Evolutionary conservation across 306 rosid species (phyloP).

Genomic region (Abrus precatorius): DNA sequence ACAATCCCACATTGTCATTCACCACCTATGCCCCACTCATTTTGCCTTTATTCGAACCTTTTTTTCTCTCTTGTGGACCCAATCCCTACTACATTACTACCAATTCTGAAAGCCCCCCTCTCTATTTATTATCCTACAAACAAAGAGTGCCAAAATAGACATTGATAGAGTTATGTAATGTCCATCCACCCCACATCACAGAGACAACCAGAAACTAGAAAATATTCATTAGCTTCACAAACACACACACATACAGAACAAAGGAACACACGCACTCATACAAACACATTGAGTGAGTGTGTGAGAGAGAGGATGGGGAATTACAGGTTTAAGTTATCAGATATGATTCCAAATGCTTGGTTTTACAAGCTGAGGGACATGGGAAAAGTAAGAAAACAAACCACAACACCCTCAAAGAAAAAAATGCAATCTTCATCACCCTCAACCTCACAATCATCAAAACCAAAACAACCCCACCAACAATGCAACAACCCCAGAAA

Average conservation of each 20-base stretch:
- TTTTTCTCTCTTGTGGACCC: conserved; percentile 56
- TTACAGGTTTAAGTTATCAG: conserved; percentile 73
- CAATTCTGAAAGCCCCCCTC: conserved; percentile 46
- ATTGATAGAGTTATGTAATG: conserved; percentile 27
- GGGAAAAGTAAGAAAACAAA: conserved; percentile 56
- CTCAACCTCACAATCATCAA: conserved; percentile 46
- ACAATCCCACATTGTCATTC: conserved; percentile 38
- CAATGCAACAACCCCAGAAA: conserved; percentile 63
- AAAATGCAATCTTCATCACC: conserved; percentile 46
- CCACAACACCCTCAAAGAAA: conserved; percentile 10
- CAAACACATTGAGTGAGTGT: not conserved
- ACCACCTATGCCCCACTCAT: conserved; percentile 42
- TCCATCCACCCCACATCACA: conserved; percentile 31
- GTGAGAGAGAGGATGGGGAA: conserved; percentile 61
- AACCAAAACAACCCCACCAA: conserved; percentile 50
- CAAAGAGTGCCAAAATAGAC: conserved; percentile 23
- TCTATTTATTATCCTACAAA: conserved; percentile 47
- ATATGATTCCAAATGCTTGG: conserved; percentile 94
- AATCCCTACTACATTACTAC: not conserved
- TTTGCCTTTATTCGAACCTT: conserved; percentile 46
- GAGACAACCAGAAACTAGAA: conserved; percentile 16
- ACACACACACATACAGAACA: conserved; percentile 7
- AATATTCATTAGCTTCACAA: conserved; percentile 16
- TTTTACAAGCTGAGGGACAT: conserved; percentile 79
- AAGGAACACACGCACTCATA: not conserved